These are phyloP conservation scores for Excoecaria cochinchinensis DNA, from an alignment of 345 rosid genomes.

Conservation along the genomic window DNA sequence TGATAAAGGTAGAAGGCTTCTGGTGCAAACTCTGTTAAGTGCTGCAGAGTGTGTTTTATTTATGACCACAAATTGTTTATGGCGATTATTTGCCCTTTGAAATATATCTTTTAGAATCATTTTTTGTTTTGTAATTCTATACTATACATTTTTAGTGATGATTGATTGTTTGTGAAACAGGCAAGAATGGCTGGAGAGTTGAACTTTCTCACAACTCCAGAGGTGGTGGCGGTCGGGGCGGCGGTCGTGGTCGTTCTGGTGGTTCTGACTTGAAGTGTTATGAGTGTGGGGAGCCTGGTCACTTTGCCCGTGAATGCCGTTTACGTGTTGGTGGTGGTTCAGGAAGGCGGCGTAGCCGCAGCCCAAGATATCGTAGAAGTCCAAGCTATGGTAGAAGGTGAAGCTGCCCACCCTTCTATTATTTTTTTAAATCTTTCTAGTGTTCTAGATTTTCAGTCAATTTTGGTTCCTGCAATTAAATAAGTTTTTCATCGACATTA, in stretches of 20 bases:
- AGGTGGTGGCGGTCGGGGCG: slow-evolving; percentile 42
- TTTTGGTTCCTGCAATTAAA: background rate
- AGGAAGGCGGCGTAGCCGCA: slow-evolving; percentile 73
- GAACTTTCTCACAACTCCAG: slow-evolving; percentile 83
- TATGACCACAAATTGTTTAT: background rate
- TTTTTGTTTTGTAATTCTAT: background rate
- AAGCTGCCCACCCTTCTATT: background rate
- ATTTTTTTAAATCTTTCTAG: background rate
- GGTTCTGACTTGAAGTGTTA: slow-evolving; percentile 89
- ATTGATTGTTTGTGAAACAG: slow-evolving; percentile 28
- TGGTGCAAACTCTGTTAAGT: background rate
- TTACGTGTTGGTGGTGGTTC: slow-evolving; percentile 67
- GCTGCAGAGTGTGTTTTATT: background rate
- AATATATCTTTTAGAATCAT: background rate
- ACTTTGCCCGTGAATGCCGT: slow-evolving; percentile 89
- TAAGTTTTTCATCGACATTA: background rate
- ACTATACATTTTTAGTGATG: background rate
- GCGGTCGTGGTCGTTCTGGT: slow-evolving; percentile 74
- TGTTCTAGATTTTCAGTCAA: background rate
- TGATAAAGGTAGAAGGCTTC: background rate
- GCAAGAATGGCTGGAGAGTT: slow-evolving; percentile 91
- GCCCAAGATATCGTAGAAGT: slow-evolving; percentile 80
- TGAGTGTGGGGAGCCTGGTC: slow-evolving; percentile 91
- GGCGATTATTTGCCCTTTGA: background rate
- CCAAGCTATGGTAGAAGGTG: slow-evolving; percentile 87